Conservation (phyloP, 192 early-diverging fungal genomes). For the Borealophlyctis nickersoniae region DNA sequence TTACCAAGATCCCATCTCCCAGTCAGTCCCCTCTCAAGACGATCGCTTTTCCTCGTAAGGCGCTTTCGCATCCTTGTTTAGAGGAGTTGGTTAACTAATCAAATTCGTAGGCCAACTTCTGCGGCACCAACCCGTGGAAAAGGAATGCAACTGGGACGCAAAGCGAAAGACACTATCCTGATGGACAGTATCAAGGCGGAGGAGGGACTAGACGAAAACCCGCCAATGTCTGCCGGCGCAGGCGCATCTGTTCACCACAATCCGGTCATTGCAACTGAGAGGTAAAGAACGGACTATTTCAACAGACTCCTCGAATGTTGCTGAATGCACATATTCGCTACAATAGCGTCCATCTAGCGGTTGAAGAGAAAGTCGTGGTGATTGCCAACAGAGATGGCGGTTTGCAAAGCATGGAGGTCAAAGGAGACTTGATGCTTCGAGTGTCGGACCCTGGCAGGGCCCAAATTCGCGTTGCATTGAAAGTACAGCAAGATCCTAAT, state of each 20-base stretch:
- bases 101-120: background rate
- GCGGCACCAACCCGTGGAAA: slow-evolving; percentile 42
- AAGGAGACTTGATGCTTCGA: slow-evolving; percentile 82
- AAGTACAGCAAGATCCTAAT: slow-evolving; percentile 53
- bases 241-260: slow-evolving; percentile 26
- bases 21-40: background rate
- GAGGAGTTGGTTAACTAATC: background rate
- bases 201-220: slow-evolving; percentile 60
- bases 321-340: slow-evolving; percentile 2
- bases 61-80: too few species aligned
- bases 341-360: slow-evolving; percentile 74
- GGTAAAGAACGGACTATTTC: too few species aligned
- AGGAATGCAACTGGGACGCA: slow-evolving; percentile 95
- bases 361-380: slow-evolving; percentile 86
- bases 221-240: slow-evolving; percentile 3
- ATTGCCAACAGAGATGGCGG: slow-evolving; percentile 87
- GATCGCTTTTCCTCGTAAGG: background rate
- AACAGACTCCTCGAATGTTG: too few species aligned
- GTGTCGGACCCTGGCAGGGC: slow-evolving; percentile 66
- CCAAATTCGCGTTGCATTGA: slow-evolving; percentile 63
- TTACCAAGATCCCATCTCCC: background rate
- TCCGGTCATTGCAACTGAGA: slow-evolving; percentile 24
- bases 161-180: slow-evolving; percentile 73
- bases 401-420: slow-evolving; percentile 88
- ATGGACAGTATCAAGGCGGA: slow-evolving; percentile 84